Base-by-base conservation (phyloP, 2,329 filamentous ascomycete species). In the Pseudogymnoascus sp. region DNA sequence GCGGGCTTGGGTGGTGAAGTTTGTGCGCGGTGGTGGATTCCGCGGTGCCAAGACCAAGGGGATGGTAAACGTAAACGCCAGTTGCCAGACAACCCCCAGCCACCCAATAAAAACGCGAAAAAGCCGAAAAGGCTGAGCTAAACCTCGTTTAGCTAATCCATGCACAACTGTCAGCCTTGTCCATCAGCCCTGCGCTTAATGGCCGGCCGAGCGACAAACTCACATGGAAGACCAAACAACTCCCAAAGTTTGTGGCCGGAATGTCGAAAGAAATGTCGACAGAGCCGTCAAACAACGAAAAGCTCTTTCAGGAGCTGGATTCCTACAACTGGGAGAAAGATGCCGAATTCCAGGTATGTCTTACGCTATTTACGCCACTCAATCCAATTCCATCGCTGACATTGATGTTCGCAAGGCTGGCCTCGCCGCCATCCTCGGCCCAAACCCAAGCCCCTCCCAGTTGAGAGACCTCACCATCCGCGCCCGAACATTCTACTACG, bases 401-500 rank as follows among this genome's bases (percentile, higher is more conserved):
- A 65, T 63, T 61, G 63, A 36, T 9, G 28, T 46, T 36, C 53
- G 36, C 63, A 84, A 82, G 77, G 82, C 59, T 60, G 87, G 87
- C 59, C 80, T 90, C 59, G 77, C 78, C 65, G 85, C 86, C 64
- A 89, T 89, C 67, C 78, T 89, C 59, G 85, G 85, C 65, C 80
- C 76, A 21, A 78, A 82, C 63, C 80, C 81, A 73, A 73, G 82
- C 69, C 75, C 84, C 66, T 75, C 84, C 71, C 75, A 84, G 75
- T 69, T 79, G 62, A 71, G 81, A 70, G 80, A 87, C 66, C 72
- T 90, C 65, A 84, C 84, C 31, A 77, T 86, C 63, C 84, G 87
- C 67, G 88, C 88, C 65, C 86, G 88, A 72, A 86, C 83, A 73
- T 90, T 88, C 76, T 91, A 89, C 76, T 88, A 86, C 72, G 75